These are phyloP conservation scores for Fusarium temperatum DNA, from an alignment of 2,329 filamentous ascomycete genomes.

Conservation along the genomic window DNA sequence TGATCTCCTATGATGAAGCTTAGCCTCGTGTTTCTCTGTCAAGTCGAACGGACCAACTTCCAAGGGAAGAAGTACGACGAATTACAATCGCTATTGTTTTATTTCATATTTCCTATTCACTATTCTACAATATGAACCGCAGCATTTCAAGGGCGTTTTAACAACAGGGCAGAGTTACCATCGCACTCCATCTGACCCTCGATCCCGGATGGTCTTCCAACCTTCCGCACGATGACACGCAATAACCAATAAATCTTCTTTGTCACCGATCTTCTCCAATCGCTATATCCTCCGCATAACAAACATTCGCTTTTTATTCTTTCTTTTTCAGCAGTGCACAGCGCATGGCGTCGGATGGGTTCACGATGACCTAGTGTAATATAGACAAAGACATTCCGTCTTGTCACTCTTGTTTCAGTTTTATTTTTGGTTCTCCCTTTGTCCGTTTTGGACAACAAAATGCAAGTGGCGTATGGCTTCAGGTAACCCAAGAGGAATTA, in stretches of 20 bases:
- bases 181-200: constrained; percentile 15
- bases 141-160: constrained; percentile 37
- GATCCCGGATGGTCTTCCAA: constrained; percentile 14
- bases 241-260: constrained; percentile 34
- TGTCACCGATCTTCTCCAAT: constrained; percentile 34
- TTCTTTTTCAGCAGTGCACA: constrained; percentile 37
- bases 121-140: constrained; percentile 27
- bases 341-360: constrained; percentile 39
- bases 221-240: constrained; percentile 38
- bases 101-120: constrained; percentile 13
- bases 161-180: constrained; percentile 11
- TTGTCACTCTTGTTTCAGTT: constrained; percentile 35
- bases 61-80: not conserved
- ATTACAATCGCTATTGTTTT: constrained; percentile 11
- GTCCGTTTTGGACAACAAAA: constrained; percentile 39
- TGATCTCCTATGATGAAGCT: constrained; percentile 69
- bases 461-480: constrained; percentile 34
- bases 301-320: constrained; percentile 35
- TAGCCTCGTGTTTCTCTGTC: not conserved
- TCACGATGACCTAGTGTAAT: constrained; percentile 41
- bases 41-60: constrained; percentile 5
- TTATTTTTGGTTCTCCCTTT: constrained; percentile 28
- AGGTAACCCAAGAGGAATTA: constrained; percentile 20
- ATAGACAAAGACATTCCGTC: constrained; percentile 36
- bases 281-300: constrained; percentile 18